phyloP scores from a whole-genome alignment of 768 basidiomycete species.

The Asterophora lycoperdoides region DNA sequence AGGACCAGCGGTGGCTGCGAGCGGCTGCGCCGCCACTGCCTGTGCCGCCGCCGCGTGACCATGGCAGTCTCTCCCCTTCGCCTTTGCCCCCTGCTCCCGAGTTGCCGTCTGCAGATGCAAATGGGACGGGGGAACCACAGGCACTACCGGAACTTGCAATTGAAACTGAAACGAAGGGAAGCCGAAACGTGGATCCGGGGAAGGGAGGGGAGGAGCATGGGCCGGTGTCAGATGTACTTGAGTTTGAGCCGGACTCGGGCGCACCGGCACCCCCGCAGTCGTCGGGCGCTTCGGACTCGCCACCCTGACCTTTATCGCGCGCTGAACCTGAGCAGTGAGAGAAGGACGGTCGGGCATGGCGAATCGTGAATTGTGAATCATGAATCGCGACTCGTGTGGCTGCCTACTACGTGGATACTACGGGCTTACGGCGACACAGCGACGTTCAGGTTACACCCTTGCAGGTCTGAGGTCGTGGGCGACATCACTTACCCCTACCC shows the following conservation, averaged over 20 bases:
- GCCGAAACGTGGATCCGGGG: background rate
- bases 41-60: conserved; percentile 6
- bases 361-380: too few species aligned
- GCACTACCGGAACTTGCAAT: conserved; percentile 5
- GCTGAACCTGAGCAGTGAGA: too few species aligned
- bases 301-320: too few species aligned
- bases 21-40: conserved; percentile 7
- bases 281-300: too few species aligned
- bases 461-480: too few species aligned
- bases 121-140: background rate
- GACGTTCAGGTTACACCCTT: too few species aligned
- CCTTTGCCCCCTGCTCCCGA: conserved; percentile 6
- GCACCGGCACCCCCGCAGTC: conserved; percentile 5
- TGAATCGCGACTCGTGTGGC: too few species aligned
- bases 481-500: too few species aligned
- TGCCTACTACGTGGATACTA: too few species aligned
- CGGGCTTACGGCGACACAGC: too few species aligned
- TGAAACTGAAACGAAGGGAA: conserved; percentile 1
- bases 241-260: conserved; percentile 5
- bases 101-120: background rate
- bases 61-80: background rate
- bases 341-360: too few species aligned
- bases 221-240: conserved; percentile 11
- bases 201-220: conserved; percentile 1
- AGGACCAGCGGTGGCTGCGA: background rate